Evolutionary conservation across 2,329 filamentous ascomycete genomes (phyloP).

Genomic region (Bimuria novae-zelandiae): DNA sequence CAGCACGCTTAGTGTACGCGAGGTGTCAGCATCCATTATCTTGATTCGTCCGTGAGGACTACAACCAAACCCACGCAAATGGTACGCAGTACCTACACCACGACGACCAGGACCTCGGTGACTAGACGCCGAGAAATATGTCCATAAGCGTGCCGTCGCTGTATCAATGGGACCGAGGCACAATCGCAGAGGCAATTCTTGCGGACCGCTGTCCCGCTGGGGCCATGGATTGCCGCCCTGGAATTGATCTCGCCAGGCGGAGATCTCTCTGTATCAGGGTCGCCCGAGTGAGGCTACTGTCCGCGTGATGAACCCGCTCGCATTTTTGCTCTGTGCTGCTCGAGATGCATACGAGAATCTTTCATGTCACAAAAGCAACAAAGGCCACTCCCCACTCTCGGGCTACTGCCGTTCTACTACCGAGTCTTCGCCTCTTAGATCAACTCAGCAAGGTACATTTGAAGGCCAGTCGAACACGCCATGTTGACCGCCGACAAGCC

Average conservation of each 20-base stretch:
- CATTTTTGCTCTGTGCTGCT: not conserved
- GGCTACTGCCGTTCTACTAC: too few relatives aligned
- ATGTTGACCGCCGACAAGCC: slow-evolving; percentile 12
- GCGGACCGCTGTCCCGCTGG: slow-evolving; percentile 20
- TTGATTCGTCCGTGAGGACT: slow-evolving; percentile 17
- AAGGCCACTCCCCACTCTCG: too few relatives aligned
- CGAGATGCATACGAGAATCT: slow-evolving; percentile 14
- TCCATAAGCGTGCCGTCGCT: not conserved
- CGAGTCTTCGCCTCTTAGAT: too few relatives aligned
- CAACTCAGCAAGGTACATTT: slow-evolving; percentile 13
- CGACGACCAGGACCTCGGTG: slow-evolving; percentile 14
- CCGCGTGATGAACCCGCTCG: slow-evolving; percentile 2
- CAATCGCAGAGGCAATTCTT: not conserved
- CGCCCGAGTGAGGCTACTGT: slow-evolving; percentile 3
- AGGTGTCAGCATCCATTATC: not conserved
- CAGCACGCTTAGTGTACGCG: too few relatives aligned
- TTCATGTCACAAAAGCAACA: slow-evolving; percentile 22
- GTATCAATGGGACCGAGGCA: not conserved
- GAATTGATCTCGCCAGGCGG: slow-evolving; percentile 17
- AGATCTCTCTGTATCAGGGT: slow-evolving; percentile 9
- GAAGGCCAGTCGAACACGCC: slow-evolving; percentile 8
- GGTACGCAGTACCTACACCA: slow-evolving; percentile 19
- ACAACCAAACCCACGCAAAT: slow-evolving; percentile 13
- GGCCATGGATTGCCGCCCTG: not conserved
- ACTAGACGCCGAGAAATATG: not conserved